Conservation (phyloP, 2,329 filamentous ascomycete genomes). For the Colletotrichum lini region DNA sequence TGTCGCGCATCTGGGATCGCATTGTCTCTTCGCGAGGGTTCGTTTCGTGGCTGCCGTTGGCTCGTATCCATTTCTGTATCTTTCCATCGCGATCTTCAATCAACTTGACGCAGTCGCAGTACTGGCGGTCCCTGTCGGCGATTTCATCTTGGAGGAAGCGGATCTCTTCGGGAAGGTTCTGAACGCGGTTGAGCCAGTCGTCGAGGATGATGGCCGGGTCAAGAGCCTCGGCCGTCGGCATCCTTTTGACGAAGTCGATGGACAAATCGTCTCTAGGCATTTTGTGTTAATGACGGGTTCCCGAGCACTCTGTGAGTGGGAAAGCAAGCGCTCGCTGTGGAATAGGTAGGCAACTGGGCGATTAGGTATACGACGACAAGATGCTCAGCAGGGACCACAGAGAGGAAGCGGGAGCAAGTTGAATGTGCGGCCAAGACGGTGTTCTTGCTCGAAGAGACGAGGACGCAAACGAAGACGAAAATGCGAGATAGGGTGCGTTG, state of each 20-base stretch:
- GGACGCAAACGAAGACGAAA: constrained; percentile 16
- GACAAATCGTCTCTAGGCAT: constrained; percentile 82
- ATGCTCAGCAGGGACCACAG: constrained; percentile 23
- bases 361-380: constrained; percentile 11
- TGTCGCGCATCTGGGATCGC: constrained; percentile 75
- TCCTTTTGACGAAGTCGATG: constrained; percentile 78
- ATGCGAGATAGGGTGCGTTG: constrained; percentile 5
- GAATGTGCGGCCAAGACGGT: constrained; percentile 1
- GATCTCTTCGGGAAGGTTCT: constrained; percentile 86
- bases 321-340: constrained; percentile 26
- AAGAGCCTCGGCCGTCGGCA: constrained; percentile 73
- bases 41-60: constrained; percentile 79
- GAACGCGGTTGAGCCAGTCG: constrained; percentile 81
- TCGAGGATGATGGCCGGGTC: constrained; percentile 81
- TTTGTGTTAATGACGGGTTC: constrained; percentile 66
- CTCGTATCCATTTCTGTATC: constrained; percentile 86
- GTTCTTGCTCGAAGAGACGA: constrained; percentile 23
- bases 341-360: constrained; percentile 9
- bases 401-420: constrained; percentile 1
- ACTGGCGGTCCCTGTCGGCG: constrained; percentile 81
- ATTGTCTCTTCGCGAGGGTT: constrained; percentile 83
- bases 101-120: constrained; percentile 76
- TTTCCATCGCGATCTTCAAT: constrained; percentile 81
- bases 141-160: constrained; percentile 89
- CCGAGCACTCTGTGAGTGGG: constrained; percentile 19